Conservation (phyloP, 179 eudicot genomes). For the Actinidia chinensis region DNA sequence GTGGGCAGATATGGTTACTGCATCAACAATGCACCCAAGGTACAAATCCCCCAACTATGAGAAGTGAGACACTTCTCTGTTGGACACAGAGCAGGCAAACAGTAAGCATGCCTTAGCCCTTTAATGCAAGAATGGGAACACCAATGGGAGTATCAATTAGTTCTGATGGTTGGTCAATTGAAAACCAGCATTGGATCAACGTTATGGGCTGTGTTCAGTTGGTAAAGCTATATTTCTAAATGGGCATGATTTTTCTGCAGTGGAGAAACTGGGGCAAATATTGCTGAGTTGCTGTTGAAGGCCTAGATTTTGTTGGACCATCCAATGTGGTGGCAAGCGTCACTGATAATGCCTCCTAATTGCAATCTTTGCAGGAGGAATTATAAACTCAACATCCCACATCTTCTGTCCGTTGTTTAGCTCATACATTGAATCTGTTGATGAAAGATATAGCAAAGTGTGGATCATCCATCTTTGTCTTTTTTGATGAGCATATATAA, state of each 20-base stretch:
- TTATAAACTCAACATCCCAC: too few relatives aligned
- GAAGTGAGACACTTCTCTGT: background rate
- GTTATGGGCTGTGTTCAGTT: background rate
- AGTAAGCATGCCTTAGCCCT: background rate
- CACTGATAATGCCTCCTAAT: too few relatives aligned
- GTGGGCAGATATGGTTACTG: background rate
- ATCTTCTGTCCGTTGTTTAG: too few relatives aligned
- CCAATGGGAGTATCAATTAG: background rate
- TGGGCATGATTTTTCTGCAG: background rate
- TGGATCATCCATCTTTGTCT: too few relatives aligned
- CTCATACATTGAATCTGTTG: too few relatives aligned
- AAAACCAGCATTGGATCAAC: background rate
- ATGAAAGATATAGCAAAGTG: too few relatives aligned
- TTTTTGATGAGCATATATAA: too few relatives aligned
- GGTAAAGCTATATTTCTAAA: background rate
- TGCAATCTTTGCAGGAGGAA: too few relatives aligned
- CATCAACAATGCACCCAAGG: background rate
- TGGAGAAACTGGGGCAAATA: background rate
- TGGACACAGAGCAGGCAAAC: background rate
- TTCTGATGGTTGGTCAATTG: background rate
- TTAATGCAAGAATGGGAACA: background rate
- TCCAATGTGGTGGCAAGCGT: too few relatives aligned
- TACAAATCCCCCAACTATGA: background rate
- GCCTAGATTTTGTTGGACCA: too few relatives aligned
- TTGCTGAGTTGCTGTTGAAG: too few relatives aligned